Base-by-base conservation (phyloP, 179 eudicot species). In the Silene coronaria region DNA sequence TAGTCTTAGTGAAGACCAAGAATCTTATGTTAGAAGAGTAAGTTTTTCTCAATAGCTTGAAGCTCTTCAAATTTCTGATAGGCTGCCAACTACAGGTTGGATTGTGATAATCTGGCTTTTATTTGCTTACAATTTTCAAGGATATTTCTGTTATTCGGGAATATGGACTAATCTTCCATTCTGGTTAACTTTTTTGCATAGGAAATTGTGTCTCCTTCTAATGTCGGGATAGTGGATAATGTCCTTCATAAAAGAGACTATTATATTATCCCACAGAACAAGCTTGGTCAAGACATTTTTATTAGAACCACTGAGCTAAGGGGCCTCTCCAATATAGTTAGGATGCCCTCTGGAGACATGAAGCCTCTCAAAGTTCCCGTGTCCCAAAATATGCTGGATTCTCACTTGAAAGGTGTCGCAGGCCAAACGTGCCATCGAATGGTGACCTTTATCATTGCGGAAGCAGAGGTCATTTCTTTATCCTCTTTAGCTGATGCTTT, bases 211-310 rank as follows among this genome's bases (percentile, higher is more conserved):
- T 86, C 99, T 77, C 86, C 91, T 53, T 67, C 71, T 80, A 82
- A 76, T 60, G 82, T 78, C 72, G 80, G 84, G 72, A 81, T 91
- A 60, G 78, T 80, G 75, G 80, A 85, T 83, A 91, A 86, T 34
- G 83, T 91, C 61, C 97, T 91, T 82, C 91, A 91, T 75, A 88
- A 82, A 76, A 87, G 82, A 80, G 76, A 86, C 83, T 90, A 93
- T 83, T 87, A 76, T 76, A 88, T 96, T 63, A 80, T 93, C 62
- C 99, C 99, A 67, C 92, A 86, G 76, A 96, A 96, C 80, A 88
- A 86, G 80, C 98, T 96, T 75, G 98, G 99, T 64, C 90, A 87
- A 82, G 97, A 96, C 80, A 90, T 96, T 81, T 96, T 83, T 61
- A 88, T 96, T 72, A 87, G 92, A 80, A 89, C 86, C 74, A 85